Percentiles rank a stretch among this genome's conserved stretches.
phyloP scores from a whole-genome alignment of 2,329 filamentous ascomycete genomes.

The Emergomyces pasteurianus region DNA sequence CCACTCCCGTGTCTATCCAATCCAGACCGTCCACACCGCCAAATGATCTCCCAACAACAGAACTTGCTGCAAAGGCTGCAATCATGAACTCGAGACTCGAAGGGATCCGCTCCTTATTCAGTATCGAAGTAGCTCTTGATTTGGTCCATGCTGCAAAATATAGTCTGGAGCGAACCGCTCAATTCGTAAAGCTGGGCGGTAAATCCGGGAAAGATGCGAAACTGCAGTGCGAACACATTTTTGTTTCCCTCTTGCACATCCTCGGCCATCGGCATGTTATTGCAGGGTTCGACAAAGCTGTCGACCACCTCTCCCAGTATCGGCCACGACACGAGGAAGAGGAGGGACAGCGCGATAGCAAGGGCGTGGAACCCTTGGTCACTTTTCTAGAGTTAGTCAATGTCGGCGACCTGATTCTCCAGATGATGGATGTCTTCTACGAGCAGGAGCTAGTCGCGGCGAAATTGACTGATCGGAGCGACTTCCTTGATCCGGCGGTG shows the following conservation, averaged over 20 bases:
- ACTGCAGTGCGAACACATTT: slow-evolving; percentile 82
- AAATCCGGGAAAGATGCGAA: slow-evolving; percentile 71
- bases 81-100: slow-evolving; percentile 92
- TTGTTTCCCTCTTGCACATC: slow-evolving; percentile 70
- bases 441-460: slow-evolving; percentile 80
- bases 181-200: slow-evolving; percentile 69
- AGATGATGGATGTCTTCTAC: slow-evolving; percentile 99
- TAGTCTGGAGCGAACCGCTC: slow-evolving; percentile 70
- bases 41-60: slow-evolving; percentile 65
- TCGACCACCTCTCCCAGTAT: slow-evolving; percentile 81
- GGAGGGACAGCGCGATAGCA: slow-evolving; percentile 52
- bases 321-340: slow-evolving; percentile 58
- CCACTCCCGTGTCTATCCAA: slow-evolving; percentile 21
- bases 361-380: slow-evolving; percentile 77
- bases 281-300: slow-evolving; percentile 84
- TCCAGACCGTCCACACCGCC: slow-evolving; percentile 14
- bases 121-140: slow-evolving; percentile 85
- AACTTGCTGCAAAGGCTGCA: slow-evolving; percentile 92
- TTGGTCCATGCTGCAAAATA: slow-evolving; percentile 81
- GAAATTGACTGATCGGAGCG: slow-evolving; percentile 78
- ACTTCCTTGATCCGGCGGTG: slow-evolving; percentile 83
- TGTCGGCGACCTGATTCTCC: slow-evolving; percentile 91
- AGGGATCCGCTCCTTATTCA: slow-evolving; percentile 89
- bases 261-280: slow-evolving; percentile 80
- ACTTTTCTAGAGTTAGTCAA: slow-evolving; percentile 97